Evolutionary conservation across 2,329 filamentous ascomycete species (phyloP), one percentile per base, ranked within the genome.

Genomic region (Verticillium albo-atrum): DNA sequence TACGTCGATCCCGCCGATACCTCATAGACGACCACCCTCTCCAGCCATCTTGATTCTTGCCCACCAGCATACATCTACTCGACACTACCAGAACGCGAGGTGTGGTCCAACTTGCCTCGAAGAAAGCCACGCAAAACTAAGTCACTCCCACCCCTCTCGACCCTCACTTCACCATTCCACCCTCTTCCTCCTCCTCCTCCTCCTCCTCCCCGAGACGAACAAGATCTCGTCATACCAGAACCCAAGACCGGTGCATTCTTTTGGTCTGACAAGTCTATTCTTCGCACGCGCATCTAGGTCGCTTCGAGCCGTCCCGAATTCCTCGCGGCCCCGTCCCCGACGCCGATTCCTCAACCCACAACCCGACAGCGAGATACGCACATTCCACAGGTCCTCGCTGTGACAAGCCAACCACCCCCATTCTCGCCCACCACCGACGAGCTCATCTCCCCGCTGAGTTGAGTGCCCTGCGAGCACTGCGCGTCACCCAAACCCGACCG

Each of bases 131-230:
- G 42, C 42, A 61, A 60, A 63, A 60, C 63, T 62, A 47, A 64
- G 55, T 60, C 54, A 50, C 60, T 51, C 61, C 55, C 63, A 23
- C 50, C 47, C 58, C 37, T 42, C 26, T 42, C 26, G 42, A 63
- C 57, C 54, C 60, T 65, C 61, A 60, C 60, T 57, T 54, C 58
- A 58, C 62, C 62, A 63, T 62, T 58, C 54, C 56, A 27, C 15
- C 27, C 54, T 61, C 57, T 51, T 50, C 47, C 23, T 52, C 34
- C 26, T 51, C 55, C 25, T 26, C n/a, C n/a, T n/a, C n/a, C n/a
- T n/a, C n/a, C n/a, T n/a, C n/a, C n/a, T n/a, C 35, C 52, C 51
- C 47, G 51, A 57, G 56, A 62, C 50, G 54, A 27, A 55, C 58
- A 61, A 58, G 51, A 34, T 35, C 53, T 55, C 57, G 55, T 57